phyloP scores from a whole-genome alignment of 805 yeast species.

The Pichia californica region DNA sequence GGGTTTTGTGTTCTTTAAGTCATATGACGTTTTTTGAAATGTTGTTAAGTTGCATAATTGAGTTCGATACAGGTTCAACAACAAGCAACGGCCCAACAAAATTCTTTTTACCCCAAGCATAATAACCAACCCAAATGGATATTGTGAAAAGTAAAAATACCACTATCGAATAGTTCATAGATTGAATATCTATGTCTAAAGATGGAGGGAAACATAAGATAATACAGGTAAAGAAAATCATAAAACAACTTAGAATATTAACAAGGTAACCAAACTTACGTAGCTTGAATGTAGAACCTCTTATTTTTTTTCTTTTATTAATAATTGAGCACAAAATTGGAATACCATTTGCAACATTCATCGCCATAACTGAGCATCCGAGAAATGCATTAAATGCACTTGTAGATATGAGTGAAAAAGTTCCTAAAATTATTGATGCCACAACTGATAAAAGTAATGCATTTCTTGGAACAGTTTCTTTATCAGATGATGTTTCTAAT shows the following conservation, averaged over 20 bases:
- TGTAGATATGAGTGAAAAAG: slow-evolving; percentile 59
- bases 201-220: slow-evolving; percentile 69
- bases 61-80: neutral
- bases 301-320: slow-evolving; percentile 52
- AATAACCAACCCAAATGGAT: slow-evolving; percentile 43
- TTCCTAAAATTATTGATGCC: slow-evolving; percentile 53
- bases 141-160: slow-evolving; percentile 49
- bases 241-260: slow-evolving; percentile 50
- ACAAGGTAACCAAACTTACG: slow-evolving; percentile 58
- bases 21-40: too few species aligned
- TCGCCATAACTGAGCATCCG: slow-evolving; percentile 72
- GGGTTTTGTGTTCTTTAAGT: too few species aligned
- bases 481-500: slow-evolving; percentile 48
- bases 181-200: slow-evolving; percentile 39
- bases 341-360: slow-evolving; percentile 70
- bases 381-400: slow-evolving; percentile 80
- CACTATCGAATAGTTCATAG: slow-evolving; percentile 63
- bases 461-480: slow-evolving; percentile 61
- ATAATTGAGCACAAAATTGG: slow-evolving; percentile 62
- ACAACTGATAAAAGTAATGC: slow-evolving; percentile 60
- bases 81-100: slow-evolving; percentile 60
- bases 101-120: slow-evolving; percentile 52
- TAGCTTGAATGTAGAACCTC: slow-evolving; percentile 63
- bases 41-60: neutral
- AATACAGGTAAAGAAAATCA: slow-evolving; percentile 53